Conservation (phyloP, 345 rosid species). For the Bruguiera parviflora region DNA sequence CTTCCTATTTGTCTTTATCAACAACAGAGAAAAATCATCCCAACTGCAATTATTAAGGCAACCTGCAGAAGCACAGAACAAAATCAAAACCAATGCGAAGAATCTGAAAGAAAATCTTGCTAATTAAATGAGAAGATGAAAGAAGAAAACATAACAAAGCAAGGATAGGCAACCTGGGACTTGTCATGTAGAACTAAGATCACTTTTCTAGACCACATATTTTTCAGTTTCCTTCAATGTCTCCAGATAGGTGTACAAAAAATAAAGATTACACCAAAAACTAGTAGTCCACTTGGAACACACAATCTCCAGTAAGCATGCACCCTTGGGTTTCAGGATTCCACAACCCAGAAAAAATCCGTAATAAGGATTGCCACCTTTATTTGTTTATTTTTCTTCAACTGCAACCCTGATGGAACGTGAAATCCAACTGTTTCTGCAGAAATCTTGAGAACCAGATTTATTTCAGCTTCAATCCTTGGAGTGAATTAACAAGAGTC, state of each 20-base stretch:
- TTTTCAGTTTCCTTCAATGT: conserved; percentile 14
- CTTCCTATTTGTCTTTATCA: conserved; percentile 25
- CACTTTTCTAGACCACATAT: conserved; percentile 6
- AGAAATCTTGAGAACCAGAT: conserved; percentile 13
- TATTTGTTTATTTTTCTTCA: conserved; percentile 27
- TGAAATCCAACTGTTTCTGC: conserved; percentile 6
- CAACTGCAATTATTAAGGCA: conserved; percentile 8
- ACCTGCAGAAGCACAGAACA: conserved; percentile 18
- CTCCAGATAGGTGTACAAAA: conserved; percentile 17
- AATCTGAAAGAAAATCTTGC: background rate
- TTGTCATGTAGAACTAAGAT: conserved; percentile 8
- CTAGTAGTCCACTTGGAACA: conserved; percentile 14
- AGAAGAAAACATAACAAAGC: background rate
- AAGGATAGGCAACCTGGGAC: conserved; percentile 30
- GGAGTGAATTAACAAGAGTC: conserved; percentile 17
- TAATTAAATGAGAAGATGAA: background rate
- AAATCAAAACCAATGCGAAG: background rate
- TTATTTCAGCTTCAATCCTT: conserved; percentile 20
- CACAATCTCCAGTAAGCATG: conserved; percentile 8
- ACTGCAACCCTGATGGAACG: conserved; percentile 14
- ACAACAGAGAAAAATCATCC: conserved; percentile 8
- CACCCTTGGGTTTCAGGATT: conserved; percentile 15
- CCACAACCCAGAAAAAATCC: conserved; percentile 16
- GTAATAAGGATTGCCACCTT: conserved; percentile 16
- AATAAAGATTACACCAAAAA: conserved; percentile 16